phyloP scores from a whole-genome alignment of 495 filamentous ascomycete genomes.

The Aspergillus baeticus region DNA sequence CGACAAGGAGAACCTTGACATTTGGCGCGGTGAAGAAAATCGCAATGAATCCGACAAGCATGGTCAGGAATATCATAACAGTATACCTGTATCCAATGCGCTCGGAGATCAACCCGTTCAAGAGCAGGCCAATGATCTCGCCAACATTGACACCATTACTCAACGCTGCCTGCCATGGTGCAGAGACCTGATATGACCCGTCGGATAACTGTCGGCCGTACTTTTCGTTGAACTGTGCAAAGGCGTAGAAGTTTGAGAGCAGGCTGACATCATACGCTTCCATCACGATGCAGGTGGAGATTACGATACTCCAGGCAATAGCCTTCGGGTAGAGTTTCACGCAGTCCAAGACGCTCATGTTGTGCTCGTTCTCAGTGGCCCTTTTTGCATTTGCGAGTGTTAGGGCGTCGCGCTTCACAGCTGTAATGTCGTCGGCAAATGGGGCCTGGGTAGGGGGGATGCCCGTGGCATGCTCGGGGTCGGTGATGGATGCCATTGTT shows the following conservation, averaged over 20 bases:
- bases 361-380: slow-evolving; percentile 45
- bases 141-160: slow-evolving; percentile 58
- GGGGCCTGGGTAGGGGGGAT: too few relatives aligned
- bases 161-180: slow-evolving; percentile 66
- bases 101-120: slow-evolving; percentile 66
- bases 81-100: slow-evolving; percentile 63
- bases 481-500: too few relatives aligned
- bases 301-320: slow-evolving; percentile 51
- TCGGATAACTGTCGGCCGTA: slow-evolving; percentile 58
- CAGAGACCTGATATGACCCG: slow-evolving; percentile 45
- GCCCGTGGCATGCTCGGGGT: too few relatives aligned
- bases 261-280: slow-evolving; percentile 57
- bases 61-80: slow-evolving; percentile 54
- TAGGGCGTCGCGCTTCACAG: too few relatives aligned
- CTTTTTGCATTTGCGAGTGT: slow-evolving; percentile 33
- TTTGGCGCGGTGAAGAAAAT: slow-evolving; percentile 68
- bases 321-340: slow-evolving; percentile 57
- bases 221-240: slow-evolving; percentile 60
- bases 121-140: slow-evolving; percentile 64
- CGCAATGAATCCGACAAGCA: slow-evolving; percentile 59
- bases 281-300: slow-evolving; percentile 56
- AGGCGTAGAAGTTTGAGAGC: slow-evolving; percentile 50
- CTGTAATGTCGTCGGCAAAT: too few relatives aligned
- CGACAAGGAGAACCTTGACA: slow-evolving; percentile 59
- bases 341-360: slow-evolving; percentile 42